A percentile compares a stretch with the other conserved stretches of the same genome.
Conservation (phyloP, 2,329 filamentous ascomycete species). For the Apiospora malaysiana region DNA sequence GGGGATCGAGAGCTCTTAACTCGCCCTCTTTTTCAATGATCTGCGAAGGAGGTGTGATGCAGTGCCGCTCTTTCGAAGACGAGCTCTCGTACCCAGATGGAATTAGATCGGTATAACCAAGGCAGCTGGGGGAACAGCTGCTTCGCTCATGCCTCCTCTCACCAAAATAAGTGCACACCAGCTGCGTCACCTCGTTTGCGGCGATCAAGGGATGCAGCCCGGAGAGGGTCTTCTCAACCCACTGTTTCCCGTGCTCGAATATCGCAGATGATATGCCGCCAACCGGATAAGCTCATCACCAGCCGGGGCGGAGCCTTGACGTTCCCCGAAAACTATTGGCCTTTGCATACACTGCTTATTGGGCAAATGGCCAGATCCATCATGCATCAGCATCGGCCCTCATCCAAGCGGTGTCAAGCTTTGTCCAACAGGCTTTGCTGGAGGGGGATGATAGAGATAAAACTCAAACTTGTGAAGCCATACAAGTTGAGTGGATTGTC, state of each 20-base stretch:
- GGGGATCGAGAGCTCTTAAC: neutral
- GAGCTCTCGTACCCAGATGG: neutral
- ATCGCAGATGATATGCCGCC: neutral
- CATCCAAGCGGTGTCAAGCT: neutral
- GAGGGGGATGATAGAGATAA: neutral
- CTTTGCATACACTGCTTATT: neutral
- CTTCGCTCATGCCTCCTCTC: neutral
- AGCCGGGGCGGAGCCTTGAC: neutral
- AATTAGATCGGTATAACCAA: neutral
- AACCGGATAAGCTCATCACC: neutral
- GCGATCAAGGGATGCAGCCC: neutral
- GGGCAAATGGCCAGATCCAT: neutral
- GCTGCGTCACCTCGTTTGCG: neutral
- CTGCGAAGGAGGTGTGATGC: neutral
- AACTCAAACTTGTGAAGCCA: neutral
- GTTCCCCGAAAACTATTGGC: neutral
- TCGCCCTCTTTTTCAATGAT: neutral
- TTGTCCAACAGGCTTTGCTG: neutral
- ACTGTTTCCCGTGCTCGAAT: neutral
- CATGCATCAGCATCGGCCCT: neutral
- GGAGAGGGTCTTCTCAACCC: neutral
- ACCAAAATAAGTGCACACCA: neutral
- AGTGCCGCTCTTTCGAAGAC: neutral
- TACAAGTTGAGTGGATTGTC: neutral
- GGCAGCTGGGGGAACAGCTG: neutral